A percentile compares a stretch with the other conserved stretches of the same genome.
Evolutionary conservation across 1,139 yeast genomes (phyloP).

Genomic region (Candida labiduridarum): DNA sequence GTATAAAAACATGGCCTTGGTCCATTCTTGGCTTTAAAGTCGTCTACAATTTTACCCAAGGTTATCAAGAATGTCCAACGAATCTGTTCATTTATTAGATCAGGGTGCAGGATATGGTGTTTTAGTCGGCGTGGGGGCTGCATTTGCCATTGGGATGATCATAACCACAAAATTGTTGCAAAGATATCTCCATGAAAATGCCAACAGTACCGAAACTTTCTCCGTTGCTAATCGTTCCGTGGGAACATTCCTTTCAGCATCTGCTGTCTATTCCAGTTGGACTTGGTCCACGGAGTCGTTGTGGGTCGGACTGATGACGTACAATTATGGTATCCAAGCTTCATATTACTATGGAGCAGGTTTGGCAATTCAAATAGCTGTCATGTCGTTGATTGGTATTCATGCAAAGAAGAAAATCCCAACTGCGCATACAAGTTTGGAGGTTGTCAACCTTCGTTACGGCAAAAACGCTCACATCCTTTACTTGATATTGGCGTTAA

Average conservation of each 20-base stretch:
- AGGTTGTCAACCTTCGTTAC: constrained; percentile 33
- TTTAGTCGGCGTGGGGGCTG: constrained; percentile 32
- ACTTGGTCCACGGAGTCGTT: constrained; percentile 36
- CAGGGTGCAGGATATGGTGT: constrained; percentile 33
- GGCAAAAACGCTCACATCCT: constrained; percentile 32
- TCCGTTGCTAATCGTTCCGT: constrained; percentile 32
- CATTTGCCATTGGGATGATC: constrained; percentile 33
- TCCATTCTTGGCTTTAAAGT: no score
- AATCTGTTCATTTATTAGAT: constrained; percentile 20
- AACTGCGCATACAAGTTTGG: constrained; percentile 31
- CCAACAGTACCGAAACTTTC: constrained; percentile 33
- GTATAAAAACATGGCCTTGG: no score
- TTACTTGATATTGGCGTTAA: constrained; percentile 33
- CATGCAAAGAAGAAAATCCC: constrained; percentile 35
- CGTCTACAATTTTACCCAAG: not conserved
- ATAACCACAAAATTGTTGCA: constrained; percentile 26
- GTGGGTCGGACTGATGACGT: constrained; percentile 30
- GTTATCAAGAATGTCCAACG: constrained; percentile 7
- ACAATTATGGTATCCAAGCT: constrained; percentile 31
- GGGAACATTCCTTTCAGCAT: constrained; percentile 29
- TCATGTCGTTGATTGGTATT: constrained; percentile 30
- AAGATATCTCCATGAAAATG: constrained; percentile 28
- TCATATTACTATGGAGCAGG: constrained; percentile 32
- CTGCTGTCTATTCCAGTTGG: constrained; percentile 32
- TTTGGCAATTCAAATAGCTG: constrained; percentile 29